Percentiles rank a stretch among this genome's conserved stretches.
Evolutionary conservation across 2,329 filamentous ascomycete species (phyloP).

Genomic region (Claviceps spartinae): DNA sequence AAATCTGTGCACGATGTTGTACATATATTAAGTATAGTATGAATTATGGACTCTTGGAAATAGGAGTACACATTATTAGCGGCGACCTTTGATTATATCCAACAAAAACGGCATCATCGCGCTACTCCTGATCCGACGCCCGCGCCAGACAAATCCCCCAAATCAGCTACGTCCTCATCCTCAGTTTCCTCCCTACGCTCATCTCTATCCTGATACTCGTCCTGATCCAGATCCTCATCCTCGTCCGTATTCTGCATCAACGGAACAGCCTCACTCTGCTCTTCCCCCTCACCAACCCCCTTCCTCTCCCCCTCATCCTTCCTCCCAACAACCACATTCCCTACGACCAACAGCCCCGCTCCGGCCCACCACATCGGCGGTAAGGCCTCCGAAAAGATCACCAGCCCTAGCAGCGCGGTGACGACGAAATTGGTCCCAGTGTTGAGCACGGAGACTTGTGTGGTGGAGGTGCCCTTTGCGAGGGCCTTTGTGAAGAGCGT

Average conservation of each 20-base stretch:
- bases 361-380: conserved; percentile 67
- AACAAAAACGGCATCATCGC: background rate
- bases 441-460: conserved; percentile 70
- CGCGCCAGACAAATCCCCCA: conserved; percentile 16
- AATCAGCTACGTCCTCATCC: conserved; percentile 23
- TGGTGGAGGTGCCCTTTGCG: conserved; percentile 59
- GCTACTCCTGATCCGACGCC: background rate
- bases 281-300: background rate
- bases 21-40: too few relatives aligned
- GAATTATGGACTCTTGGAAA: too few relatives aligned
- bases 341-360: conserved; percentile 56
- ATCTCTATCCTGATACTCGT: conserved; percentile 8
- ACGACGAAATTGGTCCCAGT: conserved; percentile 72
- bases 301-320: conserved; percentile 38
- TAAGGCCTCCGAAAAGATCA: conserved; percentile 58
- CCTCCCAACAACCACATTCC: conserved; percentile 64
- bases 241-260: conserved; percentile 8
- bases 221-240: conserved; percentile 1
- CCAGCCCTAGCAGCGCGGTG: conserved; percentile 56
- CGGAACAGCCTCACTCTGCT: conserved; percentile 17
- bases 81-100: background rate
- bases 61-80: too few relatives aligned
- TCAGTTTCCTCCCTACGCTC: background rate
- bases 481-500: conserved; percentile 67
- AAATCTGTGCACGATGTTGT: too few relatives aligned